Conservation (phyloP, 805 yeast genomes). For the Brettanomyces bruxellensis region DNA sequence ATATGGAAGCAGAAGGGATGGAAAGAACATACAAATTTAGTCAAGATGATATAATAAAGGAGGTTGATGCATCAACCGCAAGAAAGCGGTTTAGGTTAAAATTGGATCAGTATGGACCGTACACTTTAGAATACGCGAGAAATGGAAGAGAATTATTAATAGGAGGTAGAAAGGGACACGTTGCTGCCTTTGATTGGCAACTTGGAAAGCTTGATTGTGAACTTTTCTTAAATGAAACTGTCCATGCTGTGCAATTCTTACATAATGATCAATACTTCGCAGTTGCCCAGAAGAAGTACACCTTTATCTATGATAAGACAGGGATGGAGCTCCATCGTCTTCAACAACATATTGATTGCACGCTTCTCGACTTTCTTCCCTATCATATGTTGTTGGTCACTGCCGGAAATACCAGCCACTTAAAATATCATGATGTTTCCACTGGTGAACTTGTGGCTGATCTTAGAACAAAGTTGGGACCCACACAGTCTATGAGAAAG, state of each 20-base stretch:
- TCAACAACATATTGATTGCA: conserved; percentile 82
- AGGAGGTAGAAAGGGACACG: conserved; percentile 90
- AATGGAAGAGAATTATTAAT: conserved; percentile 81
- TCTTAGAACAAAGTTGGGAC: conserved; percentile 79
- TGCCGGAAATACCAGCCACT: conserved; percentile 81
- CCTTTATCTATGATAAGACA: conserved; percentile 81
- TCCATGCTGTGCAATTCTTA: conserved; percentile 79
- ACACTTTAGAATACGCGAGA: conserved; percentile 68
- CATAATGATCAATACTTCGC: conserved; percentile 94
- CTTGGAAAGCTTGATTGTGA: conserved; percentile 77
- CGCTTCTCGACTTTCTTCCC: conserved; percentile 78
- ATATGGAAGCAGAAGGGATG: conserved; percentile 89
- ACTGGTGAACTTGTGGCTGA: conserved; percentile 85
- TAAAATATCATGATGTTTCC: conserved; percentile 91
- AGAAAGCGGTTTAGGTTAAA: conserved; percentile 67
- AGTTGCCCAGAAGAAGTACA: conserved; percentile 92
- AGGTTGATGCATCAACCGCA: conserved; percentile 70
- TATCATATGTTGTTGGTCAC: conserved; percentile 84
- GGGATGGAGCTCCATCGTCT: conserved; percentile 90
- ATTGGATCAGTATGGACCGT: conserved; percentile 79
- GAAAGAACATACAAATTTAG: conserved; percentile 82
- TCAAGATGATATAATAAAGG: conserved; percentile 68
- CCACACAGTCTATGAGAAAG: conserved; percentile 79
- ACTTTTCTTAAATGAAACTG: conserved; percentile 78
- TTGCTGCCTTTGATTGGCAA: conserved; percentile 95